Evolutionary conservation across 768 basidiomycete genomes (phyloP), one percentile per base, ranked within the genome.

Genomic region (Tremella yokohamensis): DNA sequence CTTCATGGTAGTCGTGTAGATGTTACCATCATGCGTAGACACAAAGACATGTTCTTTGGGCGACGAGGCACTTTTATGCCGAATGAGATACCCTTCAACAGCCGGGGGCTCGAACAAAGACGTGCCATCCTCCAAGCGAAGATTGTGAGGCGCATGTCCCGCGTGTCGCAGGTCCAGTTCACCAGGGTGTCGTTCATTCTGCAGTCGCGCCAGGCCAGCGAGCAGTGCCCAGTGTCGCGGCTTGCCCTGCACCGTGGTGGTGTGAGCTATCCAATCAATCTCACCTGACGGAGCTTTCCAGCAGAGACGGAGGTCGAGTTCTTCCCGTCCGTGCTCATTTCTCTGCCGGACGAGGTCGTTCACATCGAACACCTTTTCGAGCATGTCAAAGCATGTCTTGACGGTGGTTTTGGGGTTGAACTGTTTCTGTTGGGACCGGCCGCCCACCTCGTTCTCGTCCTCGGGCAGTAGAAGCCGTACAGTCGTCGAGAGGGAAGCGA

Each of bases 181-280:
- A 40, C 64, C n/a, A 40, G 61, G 49, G 49, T 11, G n/a, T 18
- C 45, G 15, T 29, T 64, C 69, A 6, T 53, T 61, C 56, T 69
- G 84, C 61, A 81, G 81, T 62, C 89, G 79, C 9, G 87, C 84
- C 40, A 93, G 64, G 29, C 90, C 90, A 61, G 83, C 87, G 9
- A 94, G 74, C 1, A 90, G 83, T 0, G 83, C 82, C 87, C 88
- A 91, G 22, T 81, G 80, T 47, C 91, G 80, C 19, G 75, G 64
- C 50, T 82, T 79, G 9, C 84, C 87, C 34, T 83, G 79, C 0
- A 86, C 63, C 3, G 67, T 69, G 26, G 56, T 79, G 63, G 88
- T 86, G 22, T 82, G 79, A 82, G 87, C 87, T 24, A 92, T 79
- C 93, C 93, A 97, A 69, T 97, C 92, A 48, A 97, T 73, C 60